Conservation (phyloP, 2,329 filamentous ascomycete genomes). For the Diaporthe amygdali region DNA sequence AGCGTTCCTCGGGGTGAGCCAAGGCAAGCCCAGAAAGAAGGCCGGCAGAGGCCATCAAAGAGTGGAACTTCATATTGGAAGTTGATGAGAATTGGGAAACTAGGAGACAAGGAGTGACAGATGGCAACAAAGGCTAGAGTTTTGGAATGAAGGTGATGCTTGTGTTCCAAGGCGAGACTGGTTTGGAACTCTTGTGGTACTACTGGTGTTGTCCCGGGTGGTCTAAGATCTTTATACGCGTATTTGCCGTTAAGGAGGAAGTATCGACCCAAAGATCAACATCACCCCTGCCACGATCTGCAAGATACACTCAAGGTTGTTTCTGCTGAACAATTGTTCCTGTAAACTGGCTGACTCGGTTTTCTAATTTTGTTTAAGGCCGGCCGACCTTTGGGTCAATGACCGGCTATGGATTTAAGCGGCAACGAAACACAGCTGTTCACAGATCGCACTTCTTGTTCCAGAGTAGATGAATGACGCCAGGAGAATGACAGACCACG, state of each 20-base stretch:
- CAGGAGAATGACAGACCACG: not conserved
- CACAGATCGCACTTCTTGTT: not conserved
- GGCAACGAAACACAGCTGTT: no score
- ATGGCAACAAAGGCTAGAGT: not conserved
- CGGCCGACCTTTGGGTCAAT: not conserved
- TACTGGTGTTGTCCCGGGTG: not conserved
- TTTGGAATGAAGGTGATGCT: not conserved
- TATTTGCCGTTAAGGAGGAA: not conserved
- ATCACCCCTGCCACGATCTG: not conserved
- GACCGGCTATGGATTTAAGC: not conserved
- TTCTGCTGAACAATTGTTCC: not conserved
- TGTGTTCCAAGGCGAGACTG: not conserved
- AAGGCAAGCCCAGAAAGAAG: not conserved
- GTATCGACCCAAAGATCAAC: not conserved
- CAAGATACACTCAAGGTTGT: not conserved
- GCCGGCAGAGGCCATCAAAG: not conserved
- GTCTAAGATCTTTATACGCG: not conserved
- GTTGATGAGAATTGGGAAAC: not conserved
- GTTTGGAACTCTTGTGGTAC: not conserved
- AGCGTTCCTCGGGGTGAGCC: not conserved
- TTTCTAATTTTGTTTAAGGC: not conserved
- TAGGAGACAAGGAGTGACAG: not conserved
- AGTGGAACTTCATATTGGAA: not conserved
- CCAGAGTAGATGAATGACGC: not conserved
- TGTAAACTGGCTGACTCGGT: not conserved